These are phyloP conservation scores for Glycine latifolia DNA, from an alignment of 306 rosid genomes.

Conservation along the genomic window DNA sequence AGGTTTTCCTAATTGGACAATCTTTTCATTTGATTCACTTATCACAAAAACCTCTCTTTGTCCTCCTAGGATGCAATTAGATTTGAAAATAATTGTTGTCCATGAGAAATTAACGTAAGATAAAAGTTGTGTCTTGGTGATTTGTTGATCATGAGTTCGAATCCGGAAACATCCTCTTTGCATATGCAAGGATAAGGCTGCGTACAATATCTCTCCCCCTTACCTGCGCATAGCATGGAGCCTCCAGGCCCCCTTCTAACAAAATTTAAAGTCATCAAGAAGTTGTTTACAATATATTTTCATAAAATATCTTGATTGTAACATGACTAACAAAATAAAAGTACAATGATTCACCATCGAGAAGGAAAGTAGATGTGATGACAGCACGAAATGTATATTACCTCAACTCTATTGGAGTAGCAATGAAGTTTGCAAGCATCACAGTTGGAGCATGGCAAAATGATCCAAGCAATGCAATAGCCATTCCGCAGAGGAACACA, in stretches of 20 bases:
- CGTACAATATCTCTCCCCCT: too few relatives aligned
- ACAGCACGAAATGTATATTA: constrained; percentile 42
- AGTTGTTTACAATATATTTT: constrained; percentile 26
- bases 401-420: constrained; percentile 96
- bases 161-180: too few relatives aligned
- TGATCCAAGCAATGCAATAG: constrained; percentile 75
- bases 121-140: too few relatives aligned
- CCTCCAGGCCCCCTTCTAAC: too few relatives aligned
- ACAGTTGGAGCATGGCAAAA: constrained; percentile 86
- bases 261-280: constrained; percentile 24
- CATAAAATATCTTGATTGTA: constrained; percentile 23
- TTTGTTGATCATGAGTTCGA: too few relatives aligned
- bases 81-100: neutral
- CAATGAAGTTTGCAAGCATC: constrained; percentile 84
- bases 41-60: constrained; percentile 10
- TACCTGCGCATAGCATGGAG: too few relatives aligned
- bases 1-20: neutral
- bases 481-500: constrained; percentile 77
- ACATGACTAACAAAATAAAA: constrained; percentile 34
- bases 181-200: too few relatives aligned
- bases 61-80: constrained; percentile 25
- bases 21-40: constrained; percentile 21
- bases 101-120: neutral
- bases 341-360: neutral
- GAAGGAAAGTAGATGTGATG: constrained; percentile 17